A percentile compares a stretch with the other conserved stretches of the same genome.
Evolutionary conservation across 352 stramenopile species (phyloP).

Genomic region (Phytophthora pistaciae): DNA sequence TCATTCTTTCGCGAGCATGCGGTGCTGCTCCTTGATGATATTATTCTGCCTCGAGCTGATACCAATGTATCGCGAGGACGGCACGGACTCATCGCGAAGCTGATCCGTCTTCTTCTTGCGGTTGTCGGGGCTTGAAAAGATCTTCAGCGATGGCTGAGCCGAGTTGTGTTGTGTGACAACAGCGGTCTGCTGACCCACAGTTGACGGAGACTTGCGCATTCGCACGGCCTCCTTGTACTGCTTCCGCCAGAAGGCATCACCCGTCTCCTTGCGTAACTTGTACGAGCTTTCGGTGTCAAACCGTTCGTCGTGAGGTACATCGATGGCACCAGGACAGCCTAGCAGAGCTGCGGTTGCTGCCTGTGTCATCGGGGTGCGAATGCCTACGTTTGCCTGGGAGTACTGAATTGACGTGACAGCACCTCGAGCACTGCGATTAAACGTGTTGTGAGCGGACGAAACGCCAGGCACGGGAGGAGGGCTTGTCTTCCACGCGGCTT

Average conservation of each 20-base stretch:
- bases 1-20: slow-evolving; percentile 59
- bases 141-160: slow-evolving; percentile 64
- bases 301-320: slow-evolving; percentile 49
- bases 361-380: slow-evolving; percentile 31
- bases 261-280: slow-evolving; percentile 48
- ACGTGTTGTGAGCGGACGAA: not conserved
- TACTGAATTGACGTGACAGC: slow-evolving; percentile 29
- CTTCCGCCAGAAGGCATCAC: slow-evolving; percentile 57
- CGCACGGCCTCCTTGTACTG: slow-evolving; percentile 67
- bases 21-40: slow-evolving; percentile 83
- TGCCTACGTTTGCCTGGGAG: slow-evolving; percentile 25
- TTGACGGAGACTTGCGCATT: slow-evolving; percentile 53
- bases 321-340: slow-evolving; percentile 35
- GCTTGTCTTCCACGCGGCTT: slow-evolving; percentile 35
- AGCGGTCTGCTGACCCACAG: slow-evolving; percentile 10
- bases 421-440: slow-evolving; percentile 17
- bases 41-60: slow-evolving; percentile 77
- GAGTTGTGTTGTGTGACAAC: slow-evolving; percentile 4
- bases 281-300: slow-evolving; percentile 64
- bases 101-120: slow-evolving; percentile 49
- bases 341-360: slow-evolving; percentile 34
- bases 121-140: slow-evolving; percentile 69
- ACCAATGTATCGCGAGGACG: slow-evolving; percentile 77
- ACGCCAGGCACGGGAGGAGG: slow-evolving; percentile 12
- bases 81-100: slow-evolving; percentile 65